Conservation (phyloP, 2,329 filamentous ascomycete genomes). For the Dactylonectria estremocensis region DNA sequence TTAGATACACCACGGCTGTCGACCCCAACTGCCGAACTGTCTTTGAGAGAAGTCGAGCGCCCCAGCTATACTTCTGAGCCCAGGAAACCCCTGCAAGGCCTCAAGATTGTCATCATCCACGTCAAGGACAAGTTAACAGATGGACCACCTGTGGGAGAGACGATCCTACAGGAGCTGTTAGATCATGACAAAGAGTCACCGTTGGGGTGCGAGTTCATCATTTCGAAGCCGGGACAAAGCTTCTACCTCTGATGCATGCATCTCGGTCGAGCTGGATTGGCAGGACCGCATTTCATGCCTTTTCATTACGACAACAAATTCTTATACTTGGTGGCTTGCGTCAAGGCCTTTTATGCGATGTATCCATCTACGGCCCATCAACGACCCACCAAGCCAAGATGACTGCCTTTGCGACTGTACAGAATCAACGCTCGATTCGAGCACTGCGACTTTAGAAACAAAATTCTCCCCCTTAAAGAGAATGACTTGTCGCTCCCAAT, state of each 20-base stretch:
- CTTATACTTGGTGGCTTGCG: background rate
- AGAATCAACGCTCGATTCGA: background rate
- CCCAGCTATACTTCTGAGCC: conserved; percentile 41
- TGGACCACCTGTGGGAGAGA: conserved; percentile 74
- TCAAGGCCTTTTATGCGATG: background rate
- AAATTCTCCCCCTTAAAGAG: background rate
- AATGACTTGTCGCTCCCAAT: background rate
- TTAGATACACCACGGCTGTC: conserved; percentile 60
- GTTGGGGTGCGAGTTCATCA: conserved; percentile 85
- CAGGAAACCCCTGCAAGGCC: conserved; percentile 73
- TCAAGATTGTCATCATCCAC: conserved; percentile 92
- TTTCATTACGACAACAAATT: background rate
- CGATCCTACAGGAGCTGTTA: conserved; percentile 78
- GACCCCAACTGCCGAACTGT: conserved; percentile 65
- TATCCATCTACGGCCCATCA: background rate
- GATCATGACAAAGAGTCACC: conserved; percentile 75
- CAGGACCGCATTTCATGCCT: background rate
- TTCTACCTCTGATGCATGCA: conserved; percentile 60
- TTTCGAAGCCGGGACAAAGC: conserved; percentile 77
- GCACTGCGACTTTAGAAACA: background rate
- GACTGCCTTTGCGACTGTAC: background rate
- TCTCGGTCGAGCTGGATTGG: conserved; percentile 20
- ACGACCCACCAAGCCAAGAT: background rate
- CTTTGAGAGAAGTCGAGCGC: conserved; percentile 56
- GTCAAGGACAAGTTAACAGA: conserved; percentile 90